Conservation (phyloP, 2,329 filamentous ascomycete species). For the Trichoderma sp. region DNA sequence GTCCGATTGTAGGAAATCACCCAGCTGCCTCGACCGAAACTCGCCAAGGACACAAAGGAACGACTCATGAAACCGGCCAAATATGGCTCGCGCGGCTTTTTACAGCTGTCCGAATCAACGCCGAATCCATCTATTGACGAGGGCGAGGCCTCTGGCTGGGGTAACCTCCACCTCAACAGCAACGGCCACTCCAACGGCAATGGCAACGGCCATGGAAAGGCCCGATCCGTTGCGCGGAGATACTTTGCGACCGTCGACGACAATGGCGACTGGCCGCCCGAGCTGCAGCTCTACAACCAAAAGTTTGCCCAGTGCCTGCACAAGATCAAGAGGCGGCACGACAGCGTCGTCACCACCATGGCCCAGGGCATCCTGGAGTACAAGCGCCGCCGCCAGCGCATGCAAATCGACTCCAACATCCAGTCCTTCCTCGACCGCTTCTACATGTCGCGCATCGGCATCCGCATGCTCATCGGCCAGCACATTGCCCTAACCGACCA, state of each 20-base stretch:
- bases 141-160: slow-evolving; percentile 74
- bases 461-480: slow-evolving; percentile 98
- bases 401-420: slow-evolving; percentile 98
- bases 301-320: slow-evolving; percentile 87
- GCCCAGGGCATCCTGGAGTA: slow-evolving; percentile 98
- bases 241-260: slow-evolving; percentile 96
- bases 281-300: slow-evolving; percentile 92
- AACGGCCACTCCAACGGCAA: slow-evolving; percentile 42
- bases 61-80: slow-evolving; percentile 73
- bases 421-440: slow-evolving; percentile 98
- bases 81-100: slow-evolving; percentile 59
- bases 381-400: slow-evolving; percentile 92
- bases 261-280: slow-evolving; percentile 85
- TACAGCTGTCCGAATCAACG: slow-evolving; percentile 80
- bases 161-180: slow-evolving; percentile 45
- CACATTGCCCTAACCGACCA: slow-evolving; percentile 97
- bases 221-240: slow-evolving; percentile 56
- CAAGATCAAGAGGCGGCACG: slow-evolving; percentile 93
- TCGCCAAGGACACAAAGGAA: slow-evolving; percentile 76
- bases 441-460: slow-evolving; percentile 99
- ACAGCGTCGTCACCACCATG: slow-evolving; percentile 96
- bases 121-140: slow-evolving; percentile 86
- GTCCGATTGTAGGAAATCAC: slow-evolving; percentile 78
- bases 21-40: slow-evolving; percentile 74
- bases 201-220: slow-evolving; percentile 39